Conservation (phyloP, 2,329 filamentous ascomycete species). For the Neonectria sp. region DNA sequence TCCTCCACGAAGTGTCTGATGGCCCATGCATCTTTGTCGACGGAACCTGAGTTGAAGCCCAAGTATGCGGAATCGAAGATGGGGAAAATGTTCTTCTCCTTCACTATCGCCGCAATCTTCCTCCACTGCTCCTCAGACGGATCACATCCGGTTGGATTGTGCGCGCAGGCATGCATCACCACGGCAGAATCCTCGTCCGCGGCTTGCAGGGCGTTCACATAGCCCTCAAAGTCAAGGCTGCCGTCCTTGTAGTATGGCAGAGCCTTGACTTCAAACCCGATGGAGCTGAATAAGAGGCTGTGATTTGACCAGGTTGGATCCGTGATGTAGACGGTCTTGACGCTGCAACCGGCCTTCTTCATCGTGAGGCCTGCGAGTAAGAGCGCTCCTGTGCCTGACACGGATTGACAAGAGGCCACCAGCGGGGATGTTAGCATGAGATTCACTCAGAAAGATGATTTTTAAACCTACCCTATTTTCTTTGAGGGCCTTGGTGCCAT, state of each 20-base stretch:
- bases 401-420: conserved; percentile 55
- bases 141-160: conserved; percentile 61
- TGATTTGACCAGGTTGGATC: conserved; percentile 61
- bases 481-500: conserved; percentile 42
- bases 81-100: conserved; percentile 35
- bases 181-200: conserved; percentile 47
- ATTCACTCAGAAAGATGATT: conserved; percentile 45
- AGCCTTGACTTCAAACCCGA: conserved; percentile 51
- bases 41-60: conserved; percentile 43
- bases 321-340: conserved; percentile 54
- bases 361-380: conserved; percentile 54
- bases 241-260: conserved; percentile 55
- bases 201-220: conserved; percentile 45
- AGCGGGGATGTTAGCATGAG: conserved; percentile 41
- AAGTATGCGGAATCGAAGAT: conserved; percentile 44
- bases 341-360: conserved; percentile 41
- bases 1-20: conserved; percentile 46
- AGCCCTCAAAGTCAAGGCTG: conserved; percentile 52
- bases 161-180: conserved; percentile 59
- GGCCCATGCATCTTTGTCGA: conserved; percentile 45
- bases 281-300: conserved; percentile 51
- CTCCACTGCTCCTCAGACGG: conserved; percentile 46
- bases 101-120: conserved; percentile 37
- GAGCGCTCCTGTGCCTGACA: conserved; percentile 60
- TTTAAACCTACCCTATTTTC: conserved; percentile 48